phyloP scores from a whole-genome alignment of 257 asterid genomes.

The Lantana camara region DNA sequence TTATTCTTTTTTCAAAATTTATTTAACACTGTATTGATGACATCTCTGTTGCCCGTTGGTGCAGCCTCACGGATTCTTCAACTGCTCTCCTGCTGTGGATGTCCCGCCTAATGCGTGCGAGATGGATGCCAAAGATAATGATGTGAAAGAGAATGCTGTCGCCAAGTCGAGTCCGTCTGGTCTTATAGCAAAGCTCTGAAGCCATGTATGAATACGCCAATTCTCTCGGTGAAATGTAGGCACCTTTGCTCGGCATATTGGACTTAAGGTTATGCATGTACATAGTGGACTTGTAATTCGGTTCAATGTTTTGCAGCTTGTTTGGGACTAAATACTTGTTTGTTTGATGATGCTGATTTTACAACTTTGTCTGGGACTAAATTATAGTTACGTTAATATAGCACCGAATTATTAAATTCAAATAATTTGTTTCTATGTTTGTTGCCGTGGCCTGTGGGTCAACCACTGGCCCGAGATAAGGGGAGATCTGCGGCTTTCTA shows the following conservation, averaged over 20 bases:
- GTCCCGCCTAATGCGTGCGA: slow-evolving; percentile 81
- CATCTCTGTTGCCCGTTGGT: slow-evolving; percentile 13
- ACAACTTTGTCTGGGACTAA: neutral
- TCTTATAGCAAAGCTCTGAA: slow-evolving; percentile 65
- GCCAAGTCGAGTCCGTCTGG: slow-evolving; percentile 49
- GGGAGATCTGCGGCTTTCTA: no score
- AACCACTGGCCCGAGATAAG: no score
- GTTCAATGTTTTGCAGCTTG: slow-evolving; percentile 10
- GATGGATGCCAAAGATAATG: slow-evolving; percentile 66
- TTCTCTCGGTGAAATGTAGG: neutral
- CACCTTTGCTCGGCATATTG: neutral
- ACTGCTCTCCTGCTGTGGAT: slow-evolving; percentile 93
- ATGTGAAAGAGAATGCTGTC: slow-evolving; percentile 53
- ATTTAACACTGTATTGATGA: neutral
- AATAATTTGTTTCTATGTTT: no score
- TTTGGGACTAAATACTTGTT: neutral
- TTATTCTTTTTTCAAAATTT: neutral
- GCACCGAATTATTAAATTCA: no score
- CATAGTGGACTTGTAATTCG: neutral
- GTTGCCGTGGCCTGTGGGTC: no score
- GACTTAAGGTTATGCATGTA: slow-evolving; percentile 20
- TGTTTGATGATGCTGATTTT: neutral
- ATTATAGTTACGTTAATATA: no score
- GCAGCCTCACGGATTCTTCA: slow-evolving; percentile 99
- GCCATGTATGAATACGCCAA: neutral